These are phyloP conservation scores for Phlegmacium glaucopus DNA, from an alignment of 768 basidiomycete species.

Conservation along the genomic window DNA sequence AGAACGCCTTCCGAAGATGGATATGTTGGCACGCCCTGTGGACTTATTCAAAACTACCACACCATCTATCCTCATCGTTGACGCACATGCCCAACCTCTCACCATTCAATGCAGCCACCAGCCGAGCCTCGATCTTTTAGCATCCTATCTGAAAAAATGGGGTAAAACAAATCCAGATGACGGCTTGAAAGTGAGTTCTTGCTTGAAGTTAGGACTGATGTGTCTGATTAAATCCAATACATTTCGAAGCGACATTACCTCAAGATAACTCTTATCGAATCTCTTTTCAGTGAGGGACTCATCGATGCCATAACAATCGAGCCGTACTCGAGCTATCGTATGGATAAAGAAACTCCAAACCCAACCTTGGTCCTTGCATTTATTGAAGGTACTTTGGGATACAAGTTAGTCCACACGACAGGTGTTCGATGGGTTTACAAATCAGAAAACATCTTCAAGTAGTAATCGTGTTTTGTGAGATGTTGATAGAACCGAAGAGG, in stretches of 20 bases:
- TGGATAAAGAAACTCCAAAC: constrained; percentile 21
- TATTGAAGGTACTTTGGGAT: constrained; percentile 37
- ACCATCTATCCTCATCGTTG: constrained; percentile 33
- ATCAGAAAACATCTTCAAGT: constrained; percentile 20
- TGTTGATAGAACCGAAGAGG: no score
- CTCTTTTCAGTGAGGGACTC: constrained; percentile 29
- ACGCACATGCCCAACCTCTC: constrained; percentile 22
- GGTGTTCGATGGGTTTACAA: constrained; percentile 29
- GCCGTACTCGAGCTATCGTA: constrained; percentile 17
- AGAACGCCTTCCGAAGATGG: constrained; percentile 23
- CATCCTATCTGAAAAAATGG: constrained; percentile 35
- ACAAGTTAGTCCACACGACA: constrained; percentile 30
- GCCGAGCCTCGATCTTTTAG: constrained; percentile 31
- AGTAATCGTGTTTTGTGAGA: no score
- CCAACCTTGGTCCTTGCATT: constrained; percentile 34
- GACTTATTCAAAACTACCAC: constrained; percentile 28
- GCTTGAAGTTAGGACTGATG: background rate
- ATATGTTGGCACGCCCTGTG: constrained; percentile 27
- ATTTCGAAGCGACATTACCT: constrained; percentile 25
- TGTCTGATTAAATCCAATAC: no score
- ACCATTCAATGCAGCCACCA: constrained; percentile 36
- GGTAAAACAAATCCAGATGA: constrained; percentile 27
- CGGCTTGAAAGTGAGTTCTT: constrained; percentile 21
- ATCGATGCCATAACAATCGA: constrained; percentile 32
- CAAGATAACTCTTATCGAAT: constrained; percentile 32